These are phyloP conservation scores for Monosporozyma siamensis DNA, from an alignment of 805 yeast genomes.

Conservation along the genomic window DNA sequence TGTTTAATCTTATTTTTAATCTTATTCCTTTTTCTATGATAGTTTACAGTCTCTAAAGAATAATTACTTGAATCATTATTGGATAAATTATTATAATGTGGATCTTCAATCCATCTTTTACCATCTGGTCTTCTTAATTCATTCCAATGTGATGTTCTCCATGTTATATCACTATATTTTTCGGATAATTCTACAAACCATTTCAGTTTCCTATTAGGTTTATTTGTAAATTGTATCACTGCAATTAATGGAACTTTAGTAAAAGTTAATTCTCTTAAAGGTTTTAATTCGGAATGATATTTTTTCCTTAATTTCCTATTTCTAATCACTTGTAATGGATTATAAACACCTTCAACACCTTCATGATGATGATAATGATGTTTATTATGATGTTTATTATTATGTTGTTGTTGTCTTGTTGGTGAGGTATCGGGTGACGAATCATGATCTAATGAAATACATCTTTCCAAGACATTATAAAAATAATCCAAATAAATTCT, in stretches of 20 bases:
- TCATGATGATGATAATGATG: conserved; percentile 26
- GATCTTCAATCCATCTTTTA: conserved; percentile 18
- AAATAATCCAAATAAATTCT: conserved; percentile 37
- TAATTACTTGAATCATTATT: background rate
- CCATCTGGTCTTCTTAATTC: conserved; percentile 26
- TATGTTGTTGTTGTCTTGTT: background rate
- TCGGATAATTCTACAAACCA: conserved; percentile 65
- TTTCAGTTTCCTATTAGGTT: conserved; percentile 34
- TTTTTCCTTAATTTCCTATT: conserved; percentile 53
- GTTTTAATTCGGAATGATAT: conserved; percentile 31
- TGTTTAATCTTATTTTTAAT: background rate
- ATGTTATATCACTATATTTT: conserved; percentile 43
- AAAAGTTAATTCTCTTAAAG: conserved; percentile 36
- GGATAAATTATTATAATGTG: background rate
- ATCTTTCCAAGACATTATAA: conserved; percentile 39
- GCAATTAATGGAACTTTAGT: conserved; percentile 55
- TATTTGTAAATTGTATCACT: conserved; percentile 42
- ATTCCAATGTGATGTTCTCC: conserved; percentile 36
- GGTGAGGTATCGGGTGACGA: background rate
- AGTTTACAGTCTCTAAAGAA: conserved; percentile 2
- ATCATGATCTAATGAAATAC: conserved; percentile 22
- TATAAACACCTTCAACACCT: conserved; percentile 60
- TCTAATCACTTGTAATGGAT: conserved; percentile 76
- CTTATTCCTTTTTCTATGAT: conserved; percentile 6
- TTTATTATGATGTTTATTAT: background rate